These are phyloP conservation scores for Penicillium egyptiacum DNA, from an alignment of 495 filamentous ascomycete species.

Conservation along the genomic window DNA sequence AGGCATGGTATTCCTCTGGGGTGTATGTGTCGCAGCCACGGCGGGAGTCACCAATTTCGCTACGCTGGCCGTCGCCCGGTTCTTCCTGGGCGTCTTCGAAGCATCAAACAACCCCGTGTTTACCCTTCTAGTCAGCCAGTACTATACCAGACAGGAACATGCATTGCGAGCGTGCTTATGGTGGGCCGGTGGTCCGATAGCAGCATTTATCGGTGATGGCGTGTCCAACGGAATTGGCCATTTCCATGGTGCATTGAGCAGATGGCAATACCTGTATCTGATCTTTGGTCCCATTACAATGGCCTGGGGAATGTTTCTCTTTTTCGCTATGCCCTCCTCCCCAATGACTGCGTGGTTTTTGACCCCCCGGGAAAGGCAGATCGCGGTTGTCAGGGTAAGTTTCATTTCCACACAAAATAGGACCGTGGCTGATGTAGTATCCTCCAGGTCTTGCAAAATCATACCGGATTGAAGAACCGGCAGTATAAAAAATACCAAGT, in stretches of 20 bases:
- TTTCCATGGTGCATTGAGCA: neutral
- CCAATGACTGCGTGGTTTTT: slow-evolving; percentile 14
- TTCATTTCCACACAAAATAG: neutral
- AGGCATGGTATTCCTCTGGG: slow-evolving; percentile 36
- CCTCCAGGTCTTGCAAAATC: slow-evolving; percentile 8
- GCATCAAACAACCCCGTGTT: slow-evolving; percentile 31
- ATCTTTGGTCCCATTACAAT: slow-evolving; percentile 9
- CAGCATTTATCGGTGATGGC: slow-evolving; percentile 10
- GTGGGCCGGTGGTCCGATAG: slow-evolving; percentile 12
- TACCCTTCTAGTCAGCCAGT: slow-evolving; percentile 26
- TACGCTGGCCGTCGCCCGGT: slow-evolving; percentile 31
- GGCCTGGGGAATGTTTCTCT: slow-evolving; percentile 4
- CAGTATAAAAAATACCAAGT: slow-evolving; percentile 16
- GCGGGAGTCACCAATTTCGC: slow-evolving; percentile 30
- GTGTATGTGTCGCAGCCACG: slow-evolving; percentile 31
- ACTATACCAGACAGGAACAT: slow-evolving; percentile 20
- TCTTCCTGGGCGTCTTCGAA: slow-evolving; percentile 39
- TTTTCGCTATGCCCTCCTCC: slow-evolving; percentile 8
- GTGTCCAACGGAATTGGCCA: slow-evolving; percentile 1
- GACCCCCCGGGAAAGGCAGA: neutral
- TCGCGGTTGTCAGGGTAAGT: slow-evolving; percentile 1
- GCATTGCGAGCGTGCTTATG: slow-evolving; percentile 18
- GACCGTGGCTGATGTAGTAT: neutral
- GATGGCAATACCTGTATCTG: slow-evolving; percentile 9
- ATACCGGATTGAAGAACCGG: slow-evolving; percentile 11